Evolutionary conservation across 192 early-diverging fungal genomes (phyloP), one percentile per base, ranked within the genome.

Genomic region (Rhizoclosmatium sp.): DNA sequence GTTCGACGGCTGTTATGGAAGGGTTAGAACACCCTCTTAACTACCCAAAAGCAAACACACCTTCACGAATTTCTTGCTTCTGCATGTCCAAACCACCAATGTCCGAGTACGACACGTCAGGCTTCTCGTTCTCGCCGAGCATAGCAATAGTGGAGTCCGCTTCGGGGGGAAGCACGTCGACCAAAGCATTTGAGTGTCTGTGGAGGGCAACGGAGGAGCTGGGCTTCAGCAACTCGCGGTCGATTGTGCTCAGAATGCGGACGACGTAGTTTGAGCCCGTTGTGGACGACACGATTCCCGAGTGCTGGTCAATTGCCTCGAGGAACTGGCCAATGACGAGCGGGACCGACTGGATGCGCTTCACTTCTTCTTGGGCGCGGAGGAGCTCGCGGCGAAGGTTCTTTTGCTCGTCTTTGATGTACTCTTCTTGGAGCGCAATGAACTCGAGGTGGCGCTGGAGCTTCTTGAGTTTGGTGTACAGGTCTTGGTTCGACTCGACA

Each of bases 261-360:
- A 95, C 96, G 61, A 99, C 91, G 79, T 94, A 94, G 79, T 93
- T 97, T 4, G 92, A 92, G 16, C 96, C 96, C 0, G 97, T 93
- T 3, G 98, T 99, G 4, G 96, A 96, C 3, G 92, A 92, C 42
- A 98, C 91, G 85, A 99, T 99, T 68, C 97, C 95, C 3, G 96
- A 96, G 76, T 98, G 93, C 78, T 95, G 94, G 69, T 99, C 97
- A 80, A 99, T 96, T 7, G 96, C 94, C 82, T 98, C 97, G 14
- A 99, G 84, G 83, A 99, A 99, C 85, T 99, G 97, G n/a, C 97
- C 98, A 81, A 99, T 95, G 14, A 99, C 95, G 65, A 99, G 88
- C 16, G 98, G 98, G 14, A 99, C 97, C 2, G 97, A 96, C 81
- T 97, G 93, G 76, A 99, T 98, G 65, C 98, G 92, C 87, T 99